A percentile compares a stretch with the other conserved stretches of the same genome.
Evolutionary conservation across 2,329 filamentous ascomycete genomes (phyloP).

Genomic region (Diaporthe australafricana): DNA sequence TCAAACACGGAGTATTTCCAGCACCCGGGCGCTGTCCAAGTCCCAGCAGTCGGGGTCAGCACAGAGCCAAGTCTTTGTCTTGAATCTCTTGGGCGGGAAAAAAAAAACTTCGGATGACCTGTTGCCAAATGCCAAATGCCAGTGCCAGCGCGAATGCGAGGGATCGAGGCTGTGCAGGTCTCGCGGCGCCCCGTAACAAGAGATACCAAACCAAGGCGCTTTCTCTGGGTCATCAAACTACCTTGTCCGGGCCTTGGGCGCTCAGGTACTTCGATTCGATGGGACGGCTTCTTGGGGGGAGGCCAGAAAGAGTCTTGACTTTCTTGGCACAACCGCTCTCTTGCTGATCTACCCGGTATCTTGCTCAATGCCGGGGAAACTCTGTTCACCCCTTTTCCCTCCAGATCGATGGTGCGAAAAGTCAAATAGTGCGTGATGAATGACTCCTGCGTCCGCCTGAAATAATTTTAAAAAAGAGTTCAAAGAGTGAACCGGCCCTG

Average conservation of each 20-base stretch:
- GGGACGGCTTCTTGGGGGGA: background rate
- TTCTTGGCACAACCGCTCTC: constrained; percentile 11
- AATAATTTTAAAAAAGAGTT: constrained; percentile 1
- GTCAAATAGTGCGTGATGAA: background rate
- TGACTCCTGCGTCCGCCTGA: constrained; percentile 2
- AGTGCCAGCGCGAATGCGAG: constrained; percentile 9
- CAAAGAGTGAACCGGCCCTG: constrained; percentile 4
- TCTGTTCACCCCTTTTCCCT: constrained; percentile 4
- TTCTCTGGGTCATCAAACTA: constrained; percentile 12
- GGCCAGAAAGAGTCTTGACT: constrained; percentile 10
- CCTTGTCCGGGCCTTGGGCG: background rate
- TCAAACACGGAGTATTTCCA: constrained; percentile 23
- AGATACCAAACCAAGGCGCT: constrained; percentile 21
- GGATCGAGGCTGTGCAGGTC: constrained; percentile 23
- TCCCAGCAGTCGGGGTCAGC: constrained; percentile 5
- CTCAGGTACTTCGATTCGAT: background rate
- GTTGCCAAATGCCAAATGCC: constrained; percentile 8
- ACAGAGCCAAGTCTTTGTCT: constrained; percentile 13
- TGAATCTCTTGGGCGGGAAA: constrained; percentile 7
- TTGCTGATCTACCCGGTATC: constrained; percentile 3
- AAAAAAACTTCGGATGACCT: constrained; percentile 15
- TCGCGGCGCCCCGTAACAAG: constrained; percentile 9
- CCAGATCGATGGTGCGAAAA: background rate
- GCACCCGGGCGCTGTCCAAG: background rate
- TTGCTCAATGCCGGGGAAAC: constrained; percentile 17